Evolutionary conservation across 2,329 filamentous ascomycete genomes (phyloP).

Genomic region (Ambrosiella cleistominuta): DNA sequence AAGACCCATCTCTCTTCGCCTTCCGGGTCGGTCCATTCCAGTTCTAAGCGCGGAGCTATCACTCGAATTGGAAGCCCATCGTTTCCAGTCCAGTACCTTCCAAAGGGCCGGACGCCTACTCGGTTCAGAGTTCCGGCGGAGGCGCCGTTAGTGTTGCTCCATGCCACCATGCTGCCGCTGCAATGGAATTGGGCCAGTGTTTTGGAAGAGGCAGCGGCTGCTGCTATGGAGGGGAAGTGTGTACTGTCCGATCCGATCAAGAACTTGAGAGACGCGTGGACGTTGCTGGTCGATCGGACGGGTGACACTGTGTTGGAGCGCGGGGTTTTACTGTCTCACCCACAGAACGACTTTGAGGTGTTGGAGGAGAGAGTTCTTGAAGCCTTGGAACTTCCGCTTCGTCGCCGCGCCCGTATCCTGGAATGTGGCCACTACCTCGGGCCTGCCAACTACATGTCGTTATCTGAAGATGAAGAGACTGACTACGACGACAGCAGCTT

Average conservation of each 20-base stretch:
- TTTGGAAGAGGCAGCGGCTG: constrained; percentile 22
- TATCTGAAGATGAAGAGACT: constrained; percentile 25
- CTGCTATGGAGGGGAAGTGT: constrained; percentile 17
- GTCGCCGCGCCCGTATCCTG: constrained; percentile 47
- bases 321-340: constrained; percentile 60
- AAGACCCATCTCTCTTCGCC: constrained; percentile 58
- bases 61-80: constrained; percentile 40
- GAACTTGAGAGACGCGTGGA: constrained; percentile 44
- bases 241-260: constrained; percentile 26
- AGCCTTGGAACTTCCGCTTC: constrained; percentile 50
- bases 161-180: constrained; percentile 58
- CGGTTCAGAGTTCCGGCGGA: constrained; percentile 43
- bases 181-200: constrained; percentile 45
- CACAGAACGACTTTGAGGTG: constrained; percentile 62
- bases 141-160: constrained; percentile 56
- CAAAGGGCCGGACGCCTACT: constrained; percentile 37
- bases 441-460: constrained; percentile 32
- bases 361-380: constrained; percentile 63
- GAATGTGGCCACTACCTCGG: constrained; percentile 63
- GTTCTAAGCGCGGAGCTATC: constrained; percentile 31
- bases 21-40: constrained; percentile 36
- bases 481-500: constrained; percentile 21
- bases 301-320: constrained; percentile 57
- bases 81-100: constrained; percentile 33
- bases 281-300: constrained; percentile 49